Percentiles rank a stretch among this genome's conserved stretches.
phyloP scores from a whole-genome alignment of 441 rosid species.

The Brassica balearica region DNA sequence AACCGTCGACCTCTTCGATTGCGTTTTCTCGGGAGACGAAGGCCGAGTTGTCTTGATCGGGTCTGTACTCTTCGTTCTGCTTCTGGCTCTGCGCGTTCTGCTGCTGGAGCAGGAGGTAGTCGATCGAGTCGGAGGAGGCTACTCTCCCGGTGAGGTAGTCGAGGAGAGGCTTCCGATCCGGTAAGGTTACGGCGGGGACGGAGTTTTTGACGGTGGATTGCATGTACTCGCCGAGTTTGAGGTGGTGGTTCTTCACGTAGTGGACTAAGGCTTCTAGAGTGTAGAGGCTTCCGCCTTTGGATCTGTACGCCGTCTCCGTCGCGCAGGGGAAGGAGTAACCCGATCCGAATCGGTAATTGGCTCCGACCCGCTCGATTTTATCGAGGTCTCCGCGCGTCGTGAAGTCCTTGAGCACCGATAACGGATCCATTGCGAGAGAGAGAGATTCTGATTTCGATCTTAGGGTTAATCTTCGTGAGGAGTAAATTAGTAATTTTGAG shows the following conservation, averaged over 20 bases:
- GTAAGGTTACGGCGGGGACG: conserved; percentile 71
- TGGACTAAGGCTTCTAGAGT: conserved; percentile 77
- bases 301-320: conserved; percentile 79
- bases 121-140: conserved; percentile 73
- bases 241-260: conserved; percentile 65
- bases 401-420: conserved; percentile 78
- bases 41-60: conserved; percentile 50
- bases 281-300: conserved; percentile 79
- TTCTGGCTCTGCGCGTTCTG: conserved; percentile 51
- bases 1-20: conserved; percentile 39
- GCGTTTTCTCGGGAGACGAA: conserved; percentile 37
- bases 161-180: conserved; percentile 84
- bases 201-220: conserved; percentile 64
- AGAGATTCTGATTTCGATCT: conserved; percentile 1
- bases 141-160: conserved; percentile 80
- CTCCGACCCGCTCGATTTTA: conserved; percentile 60
- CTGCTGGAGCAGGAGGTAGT: conserved; percentile 60
- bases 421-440: conserved; percentile 68
- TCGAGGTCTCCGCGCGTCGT: conserved; percentile 74
- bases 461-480: conserved; percentile 30
- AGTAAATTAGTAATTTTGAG: conserved; percentile 1
- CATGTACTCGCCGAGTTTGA: conserved; percentile 81
- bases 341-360: conserved; percentile 72
- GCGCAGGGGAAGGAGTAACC: conserved; percentile 74
- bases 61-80: conserved; percentile 52